These are phyloP conservation scores for Herpetospermum pedunculosum DNA, from an alignment of 306 rosid genomes.

Conservation along the genomic window DNA sequence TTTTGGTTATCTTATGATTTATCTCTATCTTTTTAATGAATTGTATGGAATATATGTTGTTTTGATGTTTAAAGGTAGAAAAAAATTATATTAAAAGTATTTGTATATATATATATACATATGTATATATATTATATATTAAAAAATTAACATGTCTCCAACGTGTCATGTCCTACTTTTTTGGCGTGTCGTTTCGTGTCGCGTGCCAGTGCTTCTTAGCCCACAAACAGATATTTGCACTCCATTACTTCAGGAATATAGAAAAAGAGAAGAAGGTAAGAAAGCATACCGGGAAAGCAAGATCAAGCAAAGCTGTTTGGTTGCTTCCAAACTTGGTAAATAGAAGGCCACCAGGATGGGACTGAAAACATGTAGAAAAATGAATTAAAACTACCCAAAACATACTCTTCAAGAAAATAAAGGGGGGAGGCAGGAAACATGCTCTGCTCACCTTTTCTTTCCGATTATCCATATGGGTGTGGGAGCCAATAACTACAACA, in stretches of 20 bases:
- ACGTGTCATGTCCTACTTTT: no score
- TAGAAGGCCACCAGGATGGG: constrained; percentile 71
- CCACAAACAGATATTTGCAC: background rate
- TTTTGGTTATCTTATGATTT: no score
- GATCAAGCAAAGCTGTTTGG: constrained; percentile 92
- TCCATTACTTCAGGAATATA: background rate
- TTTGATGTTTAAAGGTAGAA: no score
- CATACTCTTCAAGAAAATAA: background rate
- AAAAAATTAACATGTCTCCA: no score
- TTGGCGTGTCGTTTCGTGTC: no score
- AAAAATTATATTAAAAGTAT: no score
- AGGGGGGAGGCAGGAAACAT: background rate
- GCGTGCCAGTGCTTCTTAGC: no score
- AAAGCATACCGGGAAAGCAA: constrained; percentile 78
- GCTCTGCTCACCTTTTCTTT: constrained; percentile 65
- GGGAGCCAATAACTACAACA: constrained; percentile 82
- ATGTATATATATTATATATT: no score
- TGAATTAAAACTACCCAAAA: background rate
- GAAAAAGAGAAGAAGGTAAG: background rate
- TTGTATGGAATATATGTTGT: no score
- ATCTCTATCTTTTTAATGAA: no score
- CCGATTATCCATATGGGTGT: constrained; percentile 70
- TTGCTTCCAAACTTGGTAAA: constrained; percentile 83
- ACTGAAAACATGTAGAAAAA: constrained; percentile 28
- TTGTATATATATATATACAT: no score